Evolutionary conservation across 2,329 filamentous ascomycete species (phyloP).

Genomic region (Arthrobotrys conoides): DNA sequence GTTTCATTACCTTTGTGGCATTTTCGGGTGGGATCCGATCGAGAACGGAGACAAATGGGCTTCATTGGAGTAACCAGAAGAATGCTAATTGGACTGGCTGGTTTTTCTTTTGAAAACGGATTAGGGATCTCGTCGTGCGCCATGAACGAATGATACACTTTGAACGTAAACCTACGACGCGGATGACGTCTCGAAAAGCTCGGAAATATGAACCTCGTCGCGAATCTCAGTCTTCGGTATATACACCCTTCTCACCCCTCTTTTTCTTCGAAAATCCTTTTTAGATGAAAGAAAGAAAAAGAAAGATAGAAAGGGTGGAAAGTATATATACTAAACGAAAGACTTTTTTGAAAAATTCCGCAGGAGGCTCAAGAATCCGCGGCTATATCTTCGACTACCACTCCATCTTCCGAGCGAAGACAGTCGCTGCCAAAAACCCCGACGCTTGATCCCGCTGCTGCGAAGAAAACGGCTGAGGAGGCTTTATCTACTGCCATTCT

Average conservation of each 20-base stretch:
- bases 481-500: constrained; percentile 42
- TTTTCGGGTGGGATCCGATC: constrained; percentile 12
- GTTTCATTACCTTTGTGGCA: background rate
- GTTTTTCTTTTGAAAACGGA: background rate
- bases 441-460: constrained; percentile 47
- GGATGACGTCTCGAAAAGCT: constrained; percentile 59
- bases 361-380: constrained; percentile 51
- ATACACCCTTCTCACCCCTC: background rate
- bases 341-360: background rate
- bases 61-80: background rate
- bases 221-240: constrained; percentile 59
- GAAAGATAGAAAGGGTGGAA: background rate
- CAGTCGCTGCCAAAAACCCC: constrained; percentile 37
- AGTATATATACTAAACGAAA: constrained; percentile 32
- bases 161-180: constrained; percentile 58
- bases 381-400: constrained; percentile 34
- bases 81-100: constrained; percentile 3
- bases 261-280: background rate
- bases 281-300: no score
- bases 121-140: constrained; percentile 57
- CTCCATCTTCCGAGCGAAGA: constrained; percentile 42
- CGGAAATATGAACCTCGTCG: constrained; percentile 59
- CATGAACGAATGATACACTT: constrained; percentile 61
- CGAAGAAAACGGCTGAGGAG: constrained; percentile 54
- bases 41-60: constrained; percentile 34